These are phyloP conservation scores for Sequoiadendron giganteum DNA, from an alignment of 75 land plant species.

Conservation along the genomic window DNA sequence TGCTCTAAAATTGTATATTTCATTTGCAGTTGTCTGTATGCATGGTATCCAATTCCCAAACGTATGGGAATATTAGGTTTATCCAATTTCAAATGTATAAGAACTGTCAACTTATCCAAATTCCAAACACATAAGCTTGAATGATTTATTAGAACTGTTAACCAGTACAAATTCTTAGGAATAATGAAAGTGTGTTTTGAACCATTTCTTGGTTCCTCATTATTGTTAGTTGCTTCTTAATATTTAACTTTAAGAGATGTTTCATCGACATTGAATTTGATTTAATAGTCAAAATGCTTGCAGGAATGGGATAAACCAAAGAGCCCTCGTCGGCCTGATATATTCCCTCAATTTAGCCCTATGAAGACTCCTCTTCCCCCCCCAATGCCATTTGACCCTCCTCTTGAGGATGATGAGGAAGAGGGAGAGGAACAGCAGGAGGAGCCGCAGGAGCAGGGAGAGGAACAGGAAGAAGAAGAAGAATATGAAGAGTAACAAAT, in stretches of 20 bases:
- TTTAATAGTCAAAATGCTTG: background rate
- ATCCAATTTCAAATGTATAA: too few relatives aligned
- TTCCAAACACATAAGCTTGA: too few relatives aligned
- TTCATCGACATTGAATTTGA: background rate
- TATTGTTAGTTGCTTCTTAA: background rate
- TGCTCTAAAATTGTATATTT: background rate
- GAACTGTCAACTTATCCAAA: too few relatives aligned
- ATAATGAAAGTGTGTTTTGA: background rate
- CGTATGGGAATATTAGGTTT: too few relatives aligned
- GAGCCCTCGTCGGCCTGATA: slow-evolving; percentile 84
- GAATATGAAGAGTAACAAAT: background rate
- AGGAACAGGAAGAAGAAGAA: slow-evolving; percentile 51
- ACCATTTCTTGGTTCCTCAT: background rate
- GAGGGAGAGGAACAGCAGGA: slow-evolving; percentile 79
- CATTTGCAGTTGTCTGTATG: background rate
- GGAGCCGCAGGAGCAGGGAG: slow-evolving; percentile 55
- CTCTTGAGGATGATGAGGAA: slow-evolving; percentile 85
- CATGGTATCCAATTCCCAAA: background rate
- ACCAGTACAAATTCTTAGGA: background rate
- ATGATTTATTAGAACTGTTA: background rate
- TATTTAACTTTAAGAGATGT: too few relatives aligned
- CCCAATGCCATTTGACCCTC: slow-evolving; percentile 89
- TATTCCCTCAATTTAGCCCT: slow-evolving; percentile 94
- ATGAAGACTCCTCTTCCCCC: slow-evolving; percentile 96
- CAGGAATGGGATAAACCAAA: slow-evolving; percentile 96